Evolutionary conservation across 1,139 yeast species (phyloP), one percentile per base, ranked within the genome.

Genomic region (Candida sojae): DNA sequence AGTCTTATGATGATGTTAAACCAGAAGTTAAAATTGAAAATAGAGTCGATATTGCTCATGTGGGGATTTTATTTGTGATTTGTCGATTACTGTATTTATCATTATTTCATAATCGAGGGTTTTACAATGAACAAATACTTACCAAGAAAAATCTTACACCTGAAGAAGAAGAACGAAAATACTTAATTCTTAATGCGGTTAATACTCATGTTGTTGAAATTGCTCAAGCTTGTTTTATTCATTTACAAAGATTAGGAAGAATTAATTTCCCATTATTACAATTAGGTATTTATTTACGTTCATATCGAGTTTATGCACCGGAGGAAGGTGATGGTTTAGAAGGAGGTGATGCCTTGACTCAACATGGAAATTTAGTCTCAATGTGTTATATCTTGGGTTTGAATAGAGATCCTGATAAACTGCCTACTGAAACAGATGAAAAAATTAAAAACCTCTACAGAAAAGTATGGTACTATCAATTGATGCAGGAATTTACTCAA

Each of bases 321-420:
- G 83, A 79, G 53, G 82, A 77, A 53, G 81, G 82, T 13, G 77
- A 74, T 53, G 77, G 73, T 2, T 62, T 72, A 1, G 78, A 73
- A 51, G 77, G 77, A 7, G 73, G 73, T 0, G 80, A 75, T 53
- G 66, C 77, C 0, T 66, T 63, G 40, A 60, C 71, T 1, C 65
- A 63, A 53, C 68, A 63, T 39, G 77, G 76, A 0, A 50, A 71
- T 33, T 50, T 80, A 12, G 56, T 68, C 7, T 71, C 75, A 45
- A 71, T 71, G 65, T 77, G 80, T 0, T 66, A 68, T 40, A 60
- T 73, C 3, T 58, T 79, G 42, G 84, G 84, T 0, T 56, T 78
- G 36, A 71, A 79, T 55, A 59, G 80, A 38, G 79, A 75, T 26
- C 76, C 77, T 0, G 68, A 64, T 42, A 60, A 57, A 35, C 57